A percentile compares a stretch with the other conserved stretches of the same genome.
These are phyloP conservation scores for Penicillium robsamsonii DNA, from an alignment of 495 filamentous ascomycete species.

Conservation along the genomic window DNA sequence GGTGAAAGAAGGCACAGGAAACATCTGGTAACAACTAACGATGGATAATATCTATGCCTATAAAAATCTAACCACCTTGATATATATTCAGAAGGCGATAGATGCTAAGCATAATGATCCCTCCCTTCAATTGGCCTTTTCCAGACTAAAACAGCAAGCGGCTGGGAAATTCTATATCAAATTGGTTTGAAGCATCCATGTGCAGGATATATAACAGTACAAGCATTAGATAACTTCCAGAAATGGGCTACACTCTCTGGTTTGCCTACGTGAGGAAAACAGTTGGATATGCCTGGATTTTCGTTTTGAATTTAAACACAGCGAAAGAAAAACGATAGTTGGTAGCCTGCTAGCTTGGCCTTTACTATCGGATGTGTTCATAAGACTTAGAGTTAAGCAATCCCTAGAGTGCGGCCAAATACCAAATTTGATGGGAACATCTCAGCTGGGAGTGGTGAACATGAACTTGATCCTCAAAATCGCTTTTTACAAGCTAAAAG, in stretches of 20 bases:
- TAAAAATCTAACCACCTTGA: not conserved
- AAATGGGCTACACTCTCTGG: not conserved
- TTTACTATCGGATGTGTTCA: not conserved
- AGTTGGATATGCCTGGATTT: too few relatives aligned
- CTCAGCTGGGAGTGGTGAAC: not conserved
- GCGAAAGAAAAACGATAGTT: too few relatives aligned
- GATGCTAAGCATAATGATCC: too few relatives aligned
- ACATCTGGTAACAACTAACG: not conserved
- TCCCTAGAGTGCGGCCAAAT: not conserved
- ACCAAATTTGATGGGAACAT: not conserved
- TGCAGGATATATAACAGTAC: not conserved
- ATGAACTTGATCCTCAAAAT: not conserved
- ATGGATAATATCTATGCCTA: not conserved
- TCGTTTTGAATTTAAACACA: too few relatives aligned
- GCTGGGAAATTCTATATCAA: too few relatives aligned
- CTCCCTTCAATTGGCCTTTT: too few relatives aligned
- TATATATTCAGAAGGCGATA: not conserved
- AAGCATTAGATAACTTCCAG: not conserved
- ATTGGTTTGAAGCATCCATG: too few relatives aligned
- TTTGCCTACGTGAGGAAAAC: too few relatives aligned
- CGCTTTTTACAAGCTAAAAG: not conserved
- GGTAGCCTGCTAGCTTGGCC: too few relatives aligned
- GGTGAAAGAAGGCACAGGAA: not conserved
- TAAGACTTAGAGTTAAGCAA: not conserved
- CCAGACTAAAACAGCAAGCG: too few relatives aligned